Evolutionary conservation across 2,329 filamentous ascomycete species (phyloP).

Genomic region (Apiospora malaysiana): DNA sequence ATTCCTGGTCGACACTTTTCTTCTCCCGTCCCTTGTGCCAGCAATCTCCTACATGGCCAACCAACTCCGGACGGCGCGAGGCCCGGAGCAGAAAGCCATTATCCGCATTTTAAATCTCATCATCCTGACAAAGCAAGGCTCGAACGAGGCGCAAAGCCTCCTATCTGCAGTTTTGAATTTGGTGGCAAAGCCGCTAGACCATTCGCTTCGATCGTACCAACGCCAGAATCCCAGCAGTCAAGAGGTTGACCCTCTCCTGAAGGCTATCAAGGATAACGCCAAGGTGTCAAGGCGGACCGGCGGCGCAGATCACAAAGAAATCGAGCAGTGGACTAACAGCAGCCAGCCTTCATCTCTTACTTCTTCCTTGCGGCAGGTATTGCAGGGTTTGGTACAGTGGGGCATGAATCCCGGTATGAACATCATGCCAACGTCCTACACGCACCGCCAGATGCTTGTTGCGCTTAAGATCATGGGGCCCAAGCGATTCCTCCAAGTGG

Average conservation of each 20-base stretch:
- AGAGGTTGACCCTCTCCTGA: conserved; percentile 72
- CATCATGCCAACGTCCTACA: conserved; percentile 69
- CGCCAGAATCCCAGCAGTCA: conserved; percentile 70
- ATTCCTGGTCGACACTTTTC: conserved; percentile 79
- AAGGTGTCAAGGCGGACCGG: conserved; percentile 65
- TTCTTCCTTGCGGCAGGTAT: conserved; percentile 62
- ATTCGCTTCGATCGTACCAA: conserved; percentile 70
- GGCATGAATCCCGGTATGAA: conserved; percentile 61
- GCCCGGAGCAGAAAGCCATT: conserved; percentile 69
- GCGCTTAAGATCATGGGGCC: conserved; percentile 67
- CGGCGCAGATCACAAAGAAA: conserved; percentile 67
- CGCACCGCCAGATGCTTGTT: conserved; percentile 71
- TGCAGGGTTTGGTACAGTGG: conserved; percentile 72
- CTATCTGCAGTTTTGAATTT: conserved; percentile 74
- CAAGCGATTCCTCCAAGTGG: conserved; percentile 61
- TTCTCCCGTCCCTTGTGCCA: conserved; percentile 78
- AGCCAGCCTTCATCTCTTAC: conserved; percentile 61
- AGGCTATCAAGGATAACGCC: conserved; percentile 66
- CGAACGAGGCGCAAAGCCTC: conserved; percentile 74
- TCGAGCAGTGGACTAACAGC: conserved; percentile 68
- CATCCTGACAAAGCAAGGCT: conserved; percentile 72
- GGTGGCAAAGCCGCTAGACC: conserved; percentile 71
- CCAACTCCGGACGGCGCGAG: conserved; percentile 70
- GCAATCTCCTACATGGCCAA: conserved; percentile 75
- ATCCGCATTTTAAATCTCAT: conserved; percentile 76